A percentile compares a stretch with the other conserved stretches of the same genome.
phyloP scores from a whole-genome alignment of 2,329 filamentous ascomycete genomes.

The Pyrenophora seminiperda region DNA sequence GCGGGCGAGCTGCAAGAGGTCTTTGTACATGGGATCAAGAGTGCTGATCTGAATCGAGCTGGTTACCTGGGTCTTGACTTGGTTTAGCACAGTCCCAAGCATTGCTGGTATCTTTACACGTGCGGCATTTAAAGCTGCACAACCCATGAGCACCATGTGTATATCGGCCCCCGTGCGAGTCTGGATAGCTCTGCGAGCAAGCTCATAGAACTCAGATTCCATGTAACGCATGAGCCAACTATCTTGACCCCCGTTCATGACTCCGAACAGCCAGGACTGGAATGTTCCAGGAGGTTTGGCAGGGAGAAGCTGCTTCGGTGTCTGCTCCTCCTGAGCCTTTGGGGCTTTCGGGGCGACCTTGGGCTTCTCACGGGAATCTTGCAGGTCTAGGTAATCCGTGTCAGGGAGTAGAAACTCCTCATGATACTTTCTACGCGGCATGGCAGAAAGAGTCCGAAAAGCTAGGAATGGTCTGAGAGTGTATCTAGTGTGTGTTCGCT shows the following conservation, averaged over 20 bases:
- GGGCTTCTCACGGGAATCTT: no score
- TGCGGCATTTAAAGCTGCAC: slow-evolving; percentile 6
- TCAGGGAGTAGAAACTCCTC: no score
- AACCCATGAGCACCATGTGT: slow-evolving; percentile 4
- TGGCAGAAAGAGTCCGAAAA: no score
- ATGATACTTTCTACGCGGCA: no score
- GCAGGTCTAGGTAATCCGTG: no score
- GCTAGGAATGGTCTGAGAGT: not conserved
- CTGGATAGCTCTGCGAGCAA: not conserved
- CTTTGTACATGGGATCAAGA: not conserved
- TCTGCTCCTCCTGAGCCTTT: not conserved
- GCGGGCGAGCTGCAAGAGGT: not conserved
- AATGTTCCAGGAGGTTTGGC: not conserved
- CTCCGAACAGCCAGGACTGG: slow-evolving; percentile 9
- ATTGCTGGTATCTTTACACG: slow-evolving; percentile 1
- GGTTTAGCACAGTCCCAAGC: not conserved
- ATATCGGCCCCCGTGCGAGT: slow-evolving; percentile 1
- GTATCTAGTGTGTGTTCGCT: not conserved
- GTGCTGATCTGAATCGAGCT: slow-evolving; percentile 5
- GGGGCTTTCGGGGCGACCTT: no score
- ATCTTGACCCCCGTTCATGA: slow-evolving; percentile 3
- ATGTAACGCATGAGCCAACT: slow-evolving; percentile 8
- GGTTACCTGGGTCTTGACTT: slow-evolving; percentile 6
- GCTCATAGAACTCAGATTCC: slow-evolving; percentile 4
- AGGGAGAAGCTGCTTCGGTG: not conserved